phyloP scores from a whole-genome alignment of 2,329 filamentous ascomycete genomes.

The Aspergillus pseudoviridinutans region DNA sequence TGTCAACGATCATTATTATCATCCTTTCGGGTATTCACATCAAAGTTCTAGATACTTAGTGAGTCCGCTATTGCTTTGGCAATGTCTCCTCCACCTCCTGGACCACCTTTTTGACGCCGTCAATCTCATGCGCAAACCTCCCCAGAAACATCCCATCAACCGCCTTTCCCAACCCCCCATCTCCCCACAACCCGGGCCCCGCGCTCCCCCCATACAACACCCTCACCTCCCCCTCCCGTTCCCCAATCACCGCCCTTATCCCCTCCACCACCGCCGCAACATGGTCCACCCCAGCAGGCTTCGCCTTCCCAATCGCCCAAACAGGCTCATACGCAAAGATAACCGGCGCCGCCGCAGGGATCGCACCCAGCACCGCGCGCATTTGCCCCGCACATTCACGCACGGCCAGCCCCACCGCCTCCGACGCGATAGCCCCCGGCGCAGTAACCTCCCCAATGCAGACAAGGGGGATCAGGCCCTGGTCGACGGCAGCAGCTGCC shows the following conservation, averaged over 20 bases:
- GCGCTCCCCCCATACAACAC: conserved; percentile 82
- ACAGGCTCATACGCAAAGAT: conserved; percentile 84
- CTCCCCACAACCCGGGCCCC: conserved; percentile 67
- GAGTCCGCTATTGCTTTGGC: background rate
- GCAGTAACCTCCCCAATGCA: conserved; percentile 70
- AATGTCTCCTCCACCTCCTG: conserved; percentile 59
- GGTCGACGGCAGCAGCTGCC: conserved; percentile 62
- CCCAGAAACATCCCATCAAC: conserved; percentile 80
- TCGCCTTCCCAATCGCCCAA: conserved; percentile 76
- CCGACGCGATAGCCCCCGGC: conserved; percentile 43
- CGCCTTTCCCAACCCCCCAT: conserved; percentile 55
- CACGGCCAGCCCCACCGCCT: conserved; percentile 56
- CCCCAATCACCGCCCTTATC: conserved; percentile 53
- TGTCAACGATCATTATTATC: conserved; percentile 1
- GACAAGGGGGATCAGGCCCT: conserved; percentile 71
- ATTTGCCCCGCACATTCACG: conserved; percentile 65
- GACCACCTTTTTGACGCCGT: conserved; percentile 68
- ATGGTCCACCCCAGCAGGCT: conserved; percentile 68
- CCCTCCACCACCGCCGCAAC: conserved; percentile 66
- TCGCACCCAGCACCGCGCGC: conserved; percentile 55
- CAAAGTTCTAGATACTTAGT: background rate
- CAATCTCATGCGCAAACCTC: conserved; percentile 73
- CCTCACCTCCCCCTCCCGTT: conserved; percentile 56
- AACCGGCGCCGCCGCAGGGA: conserved; percentile 63
- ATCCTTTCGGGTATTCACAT: background rate